Evolutionary conservation across 495 filamentous ascomycete genomes (phyloP), one percentile per base, ranked within the genome.

Genomic region (Echria macrotheca): DNA sequence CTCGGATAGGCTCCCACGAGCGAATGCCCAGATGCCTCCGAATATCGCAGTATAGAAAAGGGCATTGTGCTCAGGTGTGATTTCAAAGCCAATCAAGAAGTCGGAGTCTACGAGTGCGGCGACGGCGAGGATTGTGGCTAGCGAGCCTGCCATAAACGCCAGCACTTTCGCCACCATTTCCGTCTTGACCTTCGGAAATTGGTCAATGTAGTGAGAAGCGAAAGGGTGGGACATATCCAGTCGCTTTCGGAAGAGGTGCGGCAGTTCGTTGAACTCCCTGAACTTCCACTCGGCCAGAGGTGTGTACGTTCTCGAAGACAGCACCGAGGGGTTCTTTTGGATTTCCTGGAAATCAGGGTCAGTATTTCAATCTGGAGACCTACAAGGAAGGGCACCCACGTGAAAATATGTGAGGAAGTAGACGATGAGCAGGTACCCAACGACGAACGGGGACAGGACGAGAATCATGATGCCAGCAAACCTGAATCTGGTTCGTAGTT

Each of bases 271-370:
- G 74, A 97, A 97, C 64, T 97, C 91, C 41, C 93, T 85, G 51
- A 97, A 96, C 58, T 96, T 96, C 94, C 93, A 97, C 63, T 94
- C 86, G 2, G 94, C 93, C 40, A 96, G 77, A 1, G 90, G 87
- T 2, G 91, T 96, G 57, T 96, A 98, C 56, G 86, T 83, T 11
- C 93, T 82, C 18, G 87, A 84, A 12, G 85, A 85, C 18, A 74
- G 47, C 41, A 88, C 77, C 0, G 87, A 84, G 1, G 93, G 91
- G 53, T 95, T 94, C 60, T 85, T 89, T 67, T 95, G 88, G 64
- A 90, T 95, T 69, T 97, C 93, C 78, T 85, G 47, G n/a, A n/a
- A n/a, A n/a, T n/a, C n/a, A n/a, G n/a, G n/a, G n/a, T n/a, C n/a
- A n/a, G n/a, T n/a, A n/a, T n/a, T n/a, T n/a, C n/a, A n/a, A n/a